Base-by-base conservation (phyloP, 2,329 filamentous ascomycete genomes). In the Cordyceps cicadae region DNA sequence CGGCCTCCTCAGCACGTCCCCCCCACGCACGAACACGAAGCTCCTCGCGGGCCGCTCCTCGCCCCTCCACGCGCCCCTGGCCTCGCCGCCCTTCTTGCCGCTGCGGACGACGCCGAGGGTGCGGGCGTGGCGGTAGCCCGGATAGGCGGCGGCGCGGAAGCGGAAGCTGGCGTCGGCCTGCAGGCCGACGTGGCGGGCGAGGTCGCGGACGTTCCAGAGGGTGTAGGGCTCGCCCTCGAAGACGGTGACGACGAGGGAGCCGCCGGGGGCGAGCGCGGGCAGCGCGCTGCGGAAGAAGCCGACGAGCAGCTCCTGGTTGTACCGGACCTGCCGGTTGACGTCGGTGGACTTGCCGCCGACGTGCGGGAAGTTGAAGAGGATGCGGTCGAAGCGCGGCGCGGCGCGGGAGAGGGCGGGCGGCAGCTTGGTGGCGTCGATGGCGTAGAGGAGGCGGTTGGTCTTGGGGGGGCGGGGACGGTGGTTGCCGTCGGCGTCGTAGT, bases 301-400 rank as follows among this genome's bases (percentile, higher is more conserved):
- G 15, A 89, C 86, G 41, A 91, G 79, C 55, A 91, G 79, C 69
- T 88, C 85, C 74, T 96, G 92, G 76, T 99, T 97, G 72, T 90
- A 85, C 61, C 94, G 86, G 15, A 97, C 92, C 75, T 99, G 94
- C 41, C 94, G 82, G 77, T 97, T 97, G 60, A 97, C 88, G 76
- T 97, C 92, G 67, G 88, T 97, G 65, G 85, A 89, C 68, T 95
- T 87, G 51, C 94, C 94, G 64, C 94, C 94, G 3, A 95, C 89
- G 76, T 99, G 94, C 41, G 94, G 94, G 74, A 99, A 99, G 79
- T 97, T 96, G 84, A 97, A 99, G 66, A 93, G 80, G 64, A 97
- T 87, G 61, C 85, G 82, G 72, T 96, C 87, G 80, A 88, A 92
- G 32, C 29, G 29, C 29, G 73, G 72, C 59, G 62, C 59, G 39